Evolutionary conservation across 805 yeast genomes (phyloP).

Genomic region (Nakazawaea ambrosiae): DNA sequence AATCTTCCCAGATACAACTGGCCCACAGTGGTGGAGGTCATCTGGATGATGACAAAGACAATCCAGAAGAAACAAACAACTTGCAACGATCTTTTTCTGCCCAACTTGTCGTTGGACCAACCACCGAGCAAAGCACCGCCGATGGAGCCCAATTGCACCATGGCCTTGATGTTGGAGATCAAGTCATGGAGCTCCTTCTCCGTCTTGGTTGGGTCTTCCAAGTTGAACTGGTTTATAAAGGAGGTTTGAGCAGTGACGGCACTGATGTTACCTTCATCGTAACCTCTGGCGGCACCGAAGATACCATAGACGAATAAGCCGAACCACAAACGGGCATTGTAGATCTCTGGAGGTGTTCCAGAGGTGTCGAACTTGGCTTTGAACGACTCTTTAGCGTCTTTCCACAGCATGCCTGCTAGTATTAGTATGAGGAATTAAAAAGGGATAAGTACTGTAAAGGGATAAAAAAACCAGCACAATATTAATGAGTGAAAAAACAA

Average conservation of each 20-base stretch:
- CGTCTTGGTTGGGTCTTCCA: conserved; percentile 30
- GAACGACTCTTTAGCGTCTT: background rate
- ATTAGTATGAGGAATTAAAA: no score
- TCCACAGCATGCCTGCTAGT: no score
- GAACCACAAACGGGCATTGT: conserved; percentile 36
- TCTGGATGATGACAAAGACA: conserved; percentile 39
- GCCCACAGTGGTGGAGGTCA: conserved; percentile 36
- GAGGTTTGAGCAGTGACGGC: conserved; percentile 37
- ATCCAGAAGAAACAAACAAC: conserved; percentile 35
- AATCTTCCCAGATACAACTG: conserved; percentile 51
- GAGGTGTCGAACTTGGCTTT: conserved; percentile 8
- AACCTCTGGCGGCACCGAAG: conserved; percentile 50
- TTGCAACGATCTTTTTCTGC: conserved; percentile 43
- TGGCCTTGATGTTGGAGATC: conserved; percentile 46
- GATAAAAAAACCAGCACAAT: no score
- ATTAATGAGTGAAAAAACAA: no score
- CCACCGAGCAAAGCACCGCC: conserved; percentile 47
- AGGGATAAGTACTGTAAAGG: no score
- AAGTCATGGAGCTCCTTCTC: conserved; percentile 33
- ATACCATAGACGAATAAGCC: conserved; percentile 45
- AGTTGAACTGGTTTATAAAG: conserved; percentile 36
- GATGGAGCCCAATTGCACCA: conserved; percentile 48
- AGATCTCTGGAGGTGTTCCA: conserved; percentile 34
- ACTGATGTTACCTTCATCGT: conserved; percentile 47
- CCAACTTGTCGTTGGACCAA: conserved; percentile 41